These are phyloP conservation scores for Phytophthora fragariaefolia DNA, from an alignment of 352 stramenopile species.

Conservation along the genomic window DNA sequence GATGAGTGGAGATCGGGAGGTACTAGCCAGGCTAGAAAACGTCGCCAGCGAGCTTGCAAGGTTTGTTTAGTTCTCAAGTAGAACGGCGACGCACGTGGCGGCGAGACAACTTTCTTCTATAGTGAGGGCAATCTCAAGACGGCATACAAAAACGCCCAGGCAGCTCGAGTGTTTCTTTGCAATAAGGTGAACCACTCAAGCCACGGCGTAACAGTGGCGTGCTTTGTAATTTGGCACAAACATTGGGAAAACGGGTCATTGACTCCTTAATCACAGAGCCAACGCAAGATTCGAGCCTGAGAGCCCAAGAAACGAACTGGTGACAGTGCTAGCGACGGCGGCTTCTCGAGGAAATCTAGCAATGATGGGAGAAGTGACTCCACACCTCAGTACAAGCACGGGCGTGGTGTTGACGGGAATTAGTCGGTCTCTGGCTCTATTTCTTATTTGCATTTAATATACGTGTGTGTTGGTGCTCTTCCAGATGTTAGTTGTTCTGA, in stretches of 20 bases:
- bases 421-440: too few relatives aligned
- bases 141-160: not conserved
- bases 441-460: too few relatives aligned
- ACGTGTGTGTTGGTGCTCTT: too few relatives aligned
- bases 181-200: slow-evolving; percentile 12
- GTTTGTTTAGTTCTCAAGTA: slow-evolving; percentile 4
- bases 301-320: not conserved
- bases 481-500: too few relatives aligned
- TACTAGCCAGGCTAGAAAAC: not conserved
- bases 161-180: not conserved
- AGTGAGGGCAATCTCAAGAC: slow-evolving; percentile 4
- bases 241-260: not conserved
- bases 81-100: not conserved
- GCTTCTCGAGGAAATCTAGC: too few relatives aligned
- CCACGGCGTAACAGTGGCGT: not conserved
- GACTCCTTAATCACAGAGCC: not conserved
- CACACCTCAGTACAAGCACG: too few relatives aligned
- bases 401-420: too few relatives aligned
- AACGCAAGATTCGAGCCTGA: slow-evolving; percentile 5
- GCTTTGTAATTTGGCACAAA: slow-evolving; percentile 18
- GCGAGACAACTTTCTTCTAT: slow-evolving; percentile 9
- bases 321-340: not conserved
- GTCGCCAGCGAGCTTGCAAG: slow-evolving; percentile 3
- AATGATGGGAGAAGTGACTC: too few relatives aligned
- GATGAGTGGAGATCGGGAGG: not conserved